Evolutionary conservation across 371 early-diverging fungal genomes (phyloP).

Genomic region (Rhizopus delemar): DNA sequence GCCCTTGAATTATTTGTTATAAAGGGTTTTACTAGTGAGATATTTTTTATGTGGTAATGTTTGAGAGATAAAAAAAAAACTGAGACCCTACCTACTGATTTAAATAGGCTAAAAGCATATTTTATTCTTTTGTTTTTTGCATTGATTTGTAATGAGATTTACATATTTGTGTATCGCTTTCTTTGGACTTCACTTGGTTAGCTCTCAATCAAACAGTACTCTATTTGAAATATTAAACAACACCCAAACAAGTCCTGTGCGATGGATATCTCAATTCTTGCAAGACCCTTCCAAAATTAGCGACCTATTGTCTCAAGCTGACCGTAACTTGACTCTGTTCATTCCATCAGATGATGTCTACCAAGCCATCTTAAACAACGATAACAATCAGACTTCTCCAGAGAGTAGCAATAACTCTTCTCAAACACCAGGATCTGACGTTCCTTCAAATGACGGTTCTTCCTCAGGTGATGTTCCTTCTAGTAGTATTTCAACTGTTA

Average conservation of each 20-base stretch:
- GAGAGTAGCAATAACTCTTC: background rate
- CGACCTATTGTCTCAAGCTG: constrained; percentile 27
- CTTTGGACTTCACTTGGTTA: constrained; percentile 12
- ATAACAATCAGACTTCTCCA: background rate
- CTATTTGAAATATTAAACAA: constrained; percentile 30
- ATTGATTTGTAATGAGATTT: no score
- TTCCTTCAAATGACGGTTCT: no score
- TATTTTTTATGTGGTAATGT: no score
- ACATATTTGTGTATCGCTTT: constrained; percentile 14
- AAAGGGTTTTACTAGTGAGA: no score
- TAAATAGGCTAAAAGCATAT: no score
- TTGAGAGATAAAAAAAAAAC: no score
- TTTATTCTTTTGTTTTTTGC: no score
- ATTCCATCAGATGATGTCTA: constrained; percentile 33
- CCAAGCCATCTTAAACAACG: background rate
- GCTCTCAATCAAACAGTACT: constrained; percentile 6
- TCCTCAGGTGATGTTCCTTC: no score
- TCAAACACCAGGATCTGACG: no score
- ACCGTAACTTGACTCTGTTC: constrained; percentile 29
- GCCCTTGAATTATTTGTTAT: no score
- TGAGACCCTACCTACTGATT: no score
- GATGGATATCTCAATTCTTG: constrained; percentile 28
- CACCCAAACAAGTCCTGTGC: constrained; percentile 35
- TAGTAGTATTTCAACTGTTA: no score
- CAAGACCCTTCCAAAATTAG: constrained; percentile 29